Percentiles rank a stretch among this genome's conserved stretches.
Conservation (phyloP, 805 yeast species). For the Candida coquimbonensis region DNA sequence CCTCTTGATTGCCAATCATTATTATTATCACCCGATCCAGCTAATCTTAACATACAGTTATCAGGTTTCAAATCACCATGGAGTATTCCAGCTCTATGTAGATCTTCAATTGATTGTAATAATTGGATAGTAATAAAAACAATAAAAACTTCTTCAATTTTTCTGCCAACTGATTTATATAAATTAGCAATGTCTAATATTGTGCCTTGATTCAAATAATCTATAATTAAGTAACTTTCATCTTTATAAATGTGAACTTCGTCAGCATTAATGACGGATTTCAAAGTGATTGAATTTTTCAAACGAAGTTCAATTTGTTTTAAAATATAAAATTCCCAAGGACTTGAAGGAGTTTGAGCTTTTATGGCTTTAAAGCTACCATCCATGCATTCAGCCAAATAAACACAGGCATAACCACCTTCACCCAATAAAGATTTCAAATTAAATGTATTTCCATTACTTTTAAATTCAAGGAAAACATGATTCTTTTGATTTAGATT, state of each 20-base stretch:
- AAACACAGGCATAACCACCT: constrained; percentile 80
- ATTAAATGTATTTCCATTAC: constrained; percentile 38
- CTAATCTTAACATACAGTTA: constrained; percentile 69
- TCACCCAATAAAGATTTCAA: constrained; percentile 56
- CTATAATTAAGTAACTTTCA: constrained; percentile 22
- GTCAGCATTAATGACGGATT: constrained; percentile 43
- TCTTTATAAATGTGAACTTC: constrained; percentile 37
- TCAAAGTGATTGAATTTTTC: constrained; percentile 17
- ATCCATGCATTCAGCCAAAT: constrained; percentile 52
- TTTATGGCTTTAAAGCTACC: constrained; percentile 63
- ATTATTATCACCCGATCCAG: constrained; percentile 24
- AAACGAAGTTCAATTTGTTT: constrained; percentile 44
- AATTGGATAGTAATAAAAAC: constrained; percentile 62
- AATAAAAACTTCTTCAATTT: constrained; percentile 54
- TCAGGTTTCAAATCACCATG: constrained; percentile 88
- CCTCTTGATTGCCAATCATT: constrained; percentile 48
- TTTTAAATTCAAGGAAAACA: constrained; percentile 38
- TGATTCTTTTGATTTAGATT: constrained; percentile 21
- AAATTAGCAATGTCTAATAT: constrained; percentile 59
- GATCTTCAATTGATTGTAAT: constrained; percentile 44
- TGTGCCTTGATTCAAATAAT: constrained; percentile 53
- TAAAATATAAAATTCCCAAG: constrained; percentile 80
- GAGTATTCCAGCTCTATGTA: constrained; percentile 62
- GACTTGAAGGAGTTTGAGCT: constrained; percentile 57
- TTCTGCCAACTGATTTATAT: constrained; percentile 28